Evolutionary conservation across 2,329 filamentous ascomycete genomes (phyloP).

Genomic region (Colletotrichum tanaceti): DNA sequence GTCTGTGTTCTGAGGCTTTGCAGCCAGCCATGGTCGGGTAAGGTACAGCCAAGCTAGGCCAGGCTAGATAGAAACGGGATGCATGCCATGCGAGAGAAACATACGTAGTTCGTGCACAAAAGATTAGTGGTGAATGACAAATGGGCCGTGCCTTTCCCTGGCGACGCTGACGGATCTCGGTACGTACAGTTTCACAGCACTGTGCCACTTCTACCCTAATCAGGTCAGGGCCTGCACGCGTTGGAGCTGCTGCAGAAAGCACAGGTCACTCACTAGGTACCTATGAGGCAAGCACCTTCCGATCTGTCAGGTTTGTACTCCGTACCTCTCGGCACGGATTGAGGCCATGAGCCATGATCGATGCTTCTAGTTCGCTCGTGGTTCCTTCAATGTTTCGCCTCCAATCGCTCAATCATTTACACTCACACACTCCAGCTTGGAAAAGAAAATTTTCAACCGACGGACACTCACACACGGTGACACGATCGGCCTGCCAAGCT

Average conservation of each 20-base stretch:
- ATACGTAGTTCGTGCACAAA: not conserved
- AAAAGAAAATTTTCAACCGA: not conserved
- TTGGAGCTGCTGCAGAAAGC: constrained; percentile 13
- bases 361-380: not conserved
- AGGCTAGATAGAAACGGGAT: not conserved
- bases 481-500: constrained; percentile 4
- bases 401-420: not conserved
- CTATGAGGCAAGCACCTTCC: not conserved
- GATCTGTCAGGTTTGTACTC: too few species aligned
- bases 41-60: not conserved
- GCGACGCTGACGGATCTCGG: constrained; percentile 7
- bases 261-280: too few species aligned
- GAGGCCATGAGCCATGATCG: too few species aligned
- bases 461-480: not conserved
- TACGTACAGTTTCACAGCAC: too few species aligned
- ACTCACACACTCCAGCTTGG: not conserved
- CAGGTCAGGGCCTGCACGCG: not conserved
- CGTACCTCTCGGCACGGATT: not conserved
- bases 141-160: constrained; percentile 3
- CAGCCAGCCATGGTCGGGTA: not conserved
- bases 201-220: not conserved
- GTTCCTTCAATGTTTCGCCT: not conserved
- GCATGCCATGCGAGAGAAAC: not conserved
- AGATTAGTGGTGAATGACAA: constrained; percentile 23
- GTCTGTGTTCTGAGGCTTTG: not conserved